Conservation (phyloP, 768 basidiomycete genomes). For the Dentipellis fragilis region DNA sequence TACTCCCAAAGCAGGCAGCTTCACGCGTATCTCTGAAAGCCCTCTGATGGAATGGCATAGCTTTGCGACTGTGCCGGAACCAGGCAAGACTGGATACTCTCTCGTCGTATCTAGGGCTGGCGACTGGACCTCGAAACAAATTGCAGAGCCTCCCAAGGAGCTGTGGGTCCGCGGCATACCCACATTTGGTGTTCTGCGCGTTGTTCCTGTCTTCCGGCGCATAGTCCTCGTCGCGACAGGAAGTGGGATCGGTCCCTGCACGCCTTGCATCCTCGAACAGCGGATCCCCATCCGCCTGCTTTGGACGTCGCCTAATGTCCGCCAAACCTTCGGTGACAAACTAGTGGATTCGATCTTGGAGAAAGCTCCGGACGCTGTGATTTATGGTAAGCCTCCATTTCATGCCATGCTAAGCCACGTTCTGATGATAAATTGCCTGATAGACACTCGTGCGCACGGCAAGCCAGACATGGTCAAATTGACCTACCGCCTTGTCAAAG, state of each 20-base stretch:
- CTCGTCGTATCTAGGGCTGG: constrained; percentile 48
- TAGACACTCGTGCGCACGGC: constrained; percentile 25
- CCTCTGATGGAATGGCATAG: constrained; percentile 52
- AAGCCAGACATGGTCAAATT: constrained; percentile 29
- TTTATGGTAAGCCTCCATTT: constrained; percentile 34
- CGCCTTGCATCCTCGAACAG: constrained; percentile 41
- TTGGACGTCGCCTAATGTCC: constrained; percentile 55
- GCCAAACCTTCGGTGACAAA: constrained; percentile 52
- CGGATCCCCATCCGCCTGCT: constrained; percentile 43
- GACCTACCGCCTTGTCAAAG: constrained; percentile 24
- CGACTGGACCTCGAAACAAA: constrained; percentile 48
- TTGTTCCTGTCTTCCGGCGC: constrained; percentile 45
- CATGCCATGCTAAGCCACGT: neutral
- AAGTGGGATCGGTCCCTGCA: constrained; percentile 50
- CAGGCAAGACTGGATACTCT: constrained; percentile 31
- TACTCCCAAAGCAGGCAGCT: constrained; percentile 24
- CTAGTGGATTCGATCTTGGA: constrained; percentile 45
- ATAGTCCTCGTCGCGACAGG: constrained; percentile 51
- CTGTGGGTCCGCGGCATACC: constrained; percentile 53
- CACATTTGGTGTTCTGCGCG: constrained; percentile 43
- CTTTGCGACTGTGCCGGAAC: constrained; percentile 43
- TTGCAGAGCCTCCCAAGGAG: constrained; percentile 40
- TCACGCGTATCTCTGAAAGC: constrained; percentile 27
- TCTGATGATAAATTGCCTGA: neutral
- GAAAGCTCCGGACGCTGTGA: constrained; percentile 44